These are phyloP conservation scores for Ananas comosus DNA, from an alignment of 176 grass and related monocot genomes.

Conservation along the genomic window DNA sequence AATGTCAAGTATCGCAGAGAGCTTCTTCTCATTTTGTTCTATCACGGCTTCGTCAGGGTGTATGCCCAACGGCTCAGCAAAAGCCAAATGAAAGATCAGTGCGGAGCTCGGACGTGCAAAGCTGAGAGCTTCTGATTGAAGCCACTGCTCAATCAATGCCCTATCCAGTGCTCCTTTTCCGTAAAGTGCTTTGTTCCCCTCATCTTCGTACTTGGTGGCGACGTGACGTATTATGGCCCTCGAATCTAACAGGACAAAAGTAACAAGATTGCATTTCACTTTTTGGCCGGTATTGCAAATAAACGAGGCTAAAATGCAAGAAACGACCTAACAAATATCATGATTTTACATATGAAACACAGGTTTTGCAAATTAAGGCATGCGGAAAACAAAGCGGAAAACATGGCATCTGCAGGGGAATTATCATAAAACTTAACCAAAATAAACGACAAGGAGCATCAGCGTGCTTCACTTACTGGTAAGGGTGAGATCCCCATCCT, in stretches of 20 bases:
- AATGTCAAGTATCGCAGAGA: constrained; percentile 31
- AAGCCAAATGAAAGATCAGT: constrained; percentile 73
- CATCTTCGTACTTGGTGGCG: constrained; percentile 37
- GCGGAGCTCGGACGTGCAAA: constrained; percentile 58
- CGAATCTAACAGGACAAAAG: constrained; percentile 39
- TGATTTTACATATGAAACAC: too few relatives aligned
- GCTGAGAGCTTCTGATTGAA: constrained; percentile 51
- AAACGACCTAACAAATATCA: not conserved
- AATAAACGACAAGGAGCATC: not conserved
- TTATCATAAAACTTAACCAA: too few relatives aligned
- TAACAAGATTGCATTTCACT: not conserved
- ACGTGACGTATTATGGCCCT: constrained; percentile 57
- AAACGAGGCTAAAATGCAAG: too few relatives aligned
- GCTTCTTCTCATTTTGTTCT: constrained; percentile 23
- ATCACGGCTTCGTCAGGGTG: constrained; percentile 35
- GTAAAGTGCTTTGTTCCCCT: constrained; percentile 51
- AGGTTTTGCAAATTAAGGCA: too few relatives aligned
- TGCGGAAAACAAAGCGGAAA: too few relatives aligned
- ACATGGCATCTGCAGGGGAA: too few relatives aligned
- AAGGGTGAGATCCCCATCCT: constrained; percentile 50
- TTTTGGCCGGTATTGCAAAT: not conserved
- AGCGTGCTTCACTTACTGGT: constrained; percentile 35
- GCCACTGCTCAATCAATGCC: constrained; percentile 73
- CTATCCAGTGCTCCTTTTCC: constrained; percentile 59
- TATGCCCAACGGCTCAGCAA: constrained; percentile 42